Evolutionary conservation across 371 early-diverging fungal species (phyloP).

Genomic region (Quaeritorhiza haematococci): DNA sequence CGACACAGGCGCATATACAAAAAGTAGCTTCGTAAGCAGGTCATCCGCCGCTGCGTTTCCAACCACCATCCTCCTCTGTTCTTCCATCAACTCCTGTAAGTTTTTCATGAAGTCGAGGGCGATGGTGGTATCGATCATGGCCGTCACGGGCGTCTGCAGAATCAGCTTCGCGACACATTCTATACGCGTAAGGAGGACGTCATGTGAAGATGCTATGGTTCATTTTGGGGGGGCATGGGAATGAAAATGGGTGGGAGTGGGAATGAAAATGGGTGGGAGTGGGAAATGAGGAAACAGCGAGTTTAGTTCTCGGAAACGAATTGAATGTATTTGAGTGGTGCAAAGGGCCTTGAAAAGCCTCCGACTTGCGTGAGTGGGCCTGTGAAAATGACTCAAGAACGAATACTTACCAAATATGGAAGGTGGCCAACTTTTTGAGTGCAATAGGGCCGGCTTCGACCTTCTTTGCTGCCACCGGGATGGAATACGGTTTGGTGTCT

Average conservation of each 20-base stretch:
- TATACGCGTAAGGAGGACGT: conserved; percentile 28
- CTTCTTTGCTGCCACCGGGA: too few species aligned
- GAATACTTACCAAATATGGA: conserved; percentile 21
- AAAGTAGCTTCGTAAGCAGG: conserved; percentile 48
- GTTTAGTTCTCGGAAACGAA: too few species aligned
- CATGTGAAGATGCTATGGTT: conserved; percentile 31
- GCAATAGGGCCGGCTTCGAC: conserved; percentile 13
- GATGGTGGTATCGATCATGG: conserved; percentile 26
- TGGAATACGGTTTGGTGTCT: too few species aligned
- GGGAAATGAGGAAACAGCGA: background rate
- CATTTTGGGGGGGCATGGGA: too few species aligned
- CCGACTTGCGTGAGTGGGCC: background rate
- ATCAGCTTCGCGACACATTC: conserved; percentile 32
- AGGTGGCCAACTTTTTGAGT: conserved; percentile 49
- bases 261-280: background rate
- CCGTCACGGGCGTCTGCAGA: conserved; percentile 29
- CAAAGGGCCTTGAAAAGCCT: too few species aligned
- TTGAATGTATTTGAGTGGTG: too few species aligned
- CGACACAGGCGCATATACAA: conserved; percentile 54
- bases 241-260: background rate
- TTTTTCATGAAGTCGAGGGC: conserved; percentile 48
- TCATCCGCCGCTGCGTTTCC: conserved; percentile 52
- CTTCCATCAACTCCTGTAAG: conserved; percentile 48
- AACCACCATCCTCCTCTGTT: conserved; percentile 45
- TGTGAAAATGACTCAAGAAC: background rate